A percentile compares a stretch with the other conserved stretches of the same genome.
Conservation (phyloP, 306 rosid species). For the Casuarina equisetifolia region DNA sequence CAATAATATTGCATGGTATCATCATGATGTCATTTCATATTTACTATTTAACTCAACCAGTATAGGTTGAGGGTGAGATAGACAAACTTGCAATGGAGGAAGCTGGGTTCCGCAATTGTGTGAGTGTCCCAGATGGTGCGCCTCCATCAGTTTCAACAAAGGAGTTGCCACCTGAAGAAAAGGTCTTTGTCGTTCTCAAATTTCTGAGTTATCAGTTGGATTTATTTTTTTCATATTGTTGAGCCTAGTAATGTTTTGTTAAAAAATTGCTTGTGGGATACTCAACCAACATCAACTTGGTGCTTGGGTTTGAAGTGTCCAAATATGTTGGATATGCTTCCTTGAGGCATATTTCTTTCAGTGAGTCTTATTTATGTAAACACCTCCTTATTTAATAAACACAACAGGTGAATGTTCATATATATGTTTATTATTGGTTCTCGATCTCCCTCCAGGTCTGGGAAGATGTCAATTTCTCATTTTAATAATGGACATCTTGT, state of each 20-base stretch:
- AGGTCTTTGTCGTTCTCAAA: constrained; percentile 49
- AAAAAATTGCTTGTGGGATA: background rate
- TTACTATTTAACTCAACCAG: constrained; percentile 23
- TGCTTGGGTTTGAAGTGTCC: background rate
- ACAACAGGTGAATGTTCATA: background rate
- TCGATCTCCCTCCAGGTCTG: background rate
- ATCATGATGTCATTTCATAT: constrained; percentile 15
- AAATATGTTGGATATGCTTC: background rate
- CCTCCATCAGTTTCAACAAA: constrained; percentile 67
- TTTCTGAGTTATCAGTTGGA: background rate
- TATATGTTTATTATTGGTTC: background rate
- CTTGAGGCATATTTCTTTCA: background rate
- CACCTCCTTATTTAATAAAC: background rate
- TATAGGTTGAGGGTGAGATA: constrained; percentile 97
- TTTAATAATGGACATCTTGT: background rate
- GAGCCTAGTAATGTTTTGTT: background rate
- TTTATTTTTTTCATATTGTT: background rate
- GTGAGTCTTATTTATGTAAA: background rate
- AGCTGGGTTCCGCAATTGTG: constrained; percentile 88
- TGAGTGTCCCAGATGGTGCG: constrained; percentile 99
- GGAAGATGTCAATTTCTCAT: background rate
- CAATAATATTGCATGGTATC: constrained; percentile 2
- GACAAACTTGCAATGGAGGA: constrained; percentile 99
- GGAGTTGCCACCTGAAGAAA: constrained; percentile 63
- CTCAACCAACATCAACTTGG: background rate